Conservation (phyloP, 2,329 filamentous ascomycete species). For the Periconia macrospinosa region DNA sequence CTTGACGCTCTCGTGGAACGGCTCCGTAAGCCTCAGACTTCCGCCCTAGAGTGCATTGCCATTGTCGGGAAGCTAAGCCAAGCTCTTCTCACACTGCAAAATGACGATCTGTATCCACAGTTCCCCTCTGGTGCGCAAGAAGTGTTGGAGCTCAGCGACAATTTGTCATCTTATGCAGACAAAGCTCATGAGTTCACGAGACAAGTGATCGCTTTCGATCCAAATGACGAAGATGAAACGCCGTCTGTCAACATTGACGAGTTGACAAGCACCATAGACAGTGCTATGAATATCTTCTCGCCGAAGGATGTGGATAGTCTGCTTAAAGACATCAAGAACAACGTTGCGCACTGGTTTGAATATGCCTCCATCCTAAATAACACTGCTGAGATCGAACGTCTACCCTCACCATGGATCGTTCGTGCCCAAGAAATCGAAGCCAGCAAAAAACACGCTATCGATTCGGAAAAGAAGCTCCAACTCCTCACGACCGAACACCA, state of each 20-base stretch:
- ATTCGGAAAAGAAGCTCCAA: slow-evolving; percentile 82
- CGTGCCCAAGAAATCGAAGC: slow-evolving; percentile 79
- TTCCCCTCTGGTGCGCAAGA: slow-evolving; percentile 22
- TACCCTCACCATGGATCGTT: slow-evolving; percentile 77
- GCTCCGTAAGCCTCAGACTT: slow-evolving; percentile 17
- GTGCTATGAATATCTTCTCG: slow-evolving; percentile 6
- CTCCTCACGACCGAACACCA: slow-evolving; percentile 78
- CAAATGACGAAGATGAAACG: neutral
- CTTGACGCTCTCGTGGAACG: slow-evolving; percentile 14
- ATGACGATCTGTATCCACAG: slow-evolving; percentile 32
- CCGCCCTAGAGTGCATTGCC: slow-evolving; percentile 17
- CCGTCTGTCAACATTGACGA: neutral
- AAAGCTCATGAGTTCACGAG: slow-evolving; percentile 13
- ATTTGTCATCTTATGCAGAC: slow-evolving; percentile 7
- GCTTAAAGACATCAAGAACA: slow-evolving; percentile 3
- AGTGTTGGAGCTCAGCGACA: slow-evolving; percentile 8
- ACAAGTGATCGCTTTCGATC: neutral
- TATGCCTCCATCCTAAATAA: slow-evolving; percentile 54
- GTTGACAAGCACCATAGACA: neutral
- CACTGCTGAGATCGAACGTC: slow-evolving; percentile 65
- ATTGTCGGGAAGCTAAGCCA: slow-evolving; percentile 23
- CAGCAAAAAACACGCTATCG: slow-evolving; percentile 78
- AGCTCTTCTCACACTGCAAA: slow-evolving; percentile 22
- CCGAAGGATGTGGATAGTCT: slow-evolving; percentile 8
- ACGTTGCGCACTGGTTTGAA: slow-evolving; percentile 68